Conservation (phyloP, 2,329 filamentous ascomycete species). For the Elsinoe batatas region DNA sequence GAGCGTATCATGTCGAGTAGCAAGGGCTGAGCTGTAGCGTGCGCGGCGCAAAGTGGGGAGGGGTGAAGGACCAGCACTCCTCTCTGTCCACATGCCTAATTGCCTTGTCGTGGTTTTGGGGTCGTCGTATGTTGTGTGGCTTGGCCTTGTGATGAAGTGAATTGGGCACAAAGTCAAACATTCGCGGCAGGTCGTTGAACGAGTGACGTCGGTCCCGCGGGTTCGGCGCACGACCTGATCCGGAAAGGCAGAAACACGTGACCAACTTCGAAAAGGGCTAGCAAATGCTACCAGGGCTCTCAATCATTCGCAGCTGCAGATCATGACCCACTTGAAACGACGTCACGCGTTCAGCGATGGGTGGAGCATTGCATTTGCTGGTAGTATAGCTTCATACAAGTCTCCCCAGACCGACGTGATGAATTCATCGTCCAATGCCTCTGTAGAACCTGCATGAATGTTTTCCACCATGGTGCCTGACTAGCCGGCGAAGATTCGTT, state of each 20-base stretch:
- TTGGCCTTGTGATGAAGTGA: background rate
- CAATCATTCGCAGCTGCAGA: background rate
- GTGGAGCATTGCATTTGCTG: background rate
- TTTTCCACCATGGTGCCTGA: background rate
- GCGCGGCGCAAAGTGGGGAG: background rate
- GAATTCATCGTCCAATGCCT: background rate
- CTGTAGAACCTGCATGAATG: background rate
- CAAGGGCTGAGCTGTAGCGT: background rate
- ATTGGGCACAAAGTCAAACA: background rate
- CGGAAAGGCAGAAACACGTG: background rate
- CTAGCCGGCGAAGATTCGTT: background rate
- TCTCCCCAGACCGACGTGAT: too few species aligned
- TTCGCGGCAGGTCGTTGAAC: slow-evolving; percentile 10
- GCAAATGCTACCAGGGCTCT: too few species aligned
- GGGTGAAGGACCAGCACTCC: background rate
- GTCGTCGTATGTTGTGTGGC: background rate
- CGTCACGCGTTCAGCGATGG: background rate
- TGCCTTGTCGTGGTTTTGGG: background rate
- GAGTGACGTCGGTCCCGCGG: slow-evolving; percentile 7
- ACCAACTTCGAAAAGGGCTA: background rate
- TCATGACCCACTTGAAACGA: background rate
- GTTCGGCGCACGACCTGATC: background rate
- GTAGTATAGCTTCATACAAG: too few species aligned
- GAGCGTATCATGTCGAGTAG: slow-evolving; percentile 40
- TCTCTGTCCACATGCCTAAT: background rate